Percentiles rank a stretch among this genome's conserved stretches.
Conservation (phyloP, 2,329 filamentous ascomycete genomes). For the Aquanectria penicillioides region DNA sequence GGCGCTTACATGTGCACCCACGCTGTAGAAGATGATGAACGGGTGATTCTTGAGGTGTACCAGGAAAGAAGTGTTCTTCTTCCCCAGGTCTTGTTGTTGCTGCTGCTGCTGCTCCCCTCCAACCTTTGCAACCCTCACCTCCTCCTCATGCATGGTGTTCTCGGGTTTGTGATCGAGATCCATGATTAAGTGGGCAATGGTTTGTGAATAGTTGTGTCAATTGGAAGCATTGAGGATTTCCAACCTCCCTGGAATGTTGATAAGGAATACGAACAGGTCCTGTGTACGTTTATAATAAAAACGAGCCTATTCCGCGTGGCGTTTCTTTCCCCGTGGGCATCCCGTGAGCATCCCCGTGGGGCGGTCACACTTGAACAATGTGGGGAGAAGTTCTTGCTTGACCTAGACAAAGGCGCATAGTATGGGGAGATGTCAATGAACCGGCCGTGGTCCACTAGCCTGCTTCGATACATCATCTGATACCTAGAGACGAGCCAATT, state of each 20-base stretch:
- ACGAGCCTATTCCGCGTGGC: background rate
- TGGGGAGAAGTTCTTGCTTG: background rate
- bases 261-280: background rate
- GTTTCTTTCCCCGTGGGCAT: background rate
- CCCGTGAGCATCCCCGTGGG: background rate
- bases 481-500: background rate
- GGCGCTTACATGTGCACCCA: conserved; percentile 1
- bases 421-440: background rate
- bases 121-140: background rate
- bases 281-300: background rate
- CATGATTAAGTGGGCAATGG: background rate
- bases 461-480: background rate
- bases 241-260: background rate
- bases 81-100: background rate
- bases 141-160: background rate
- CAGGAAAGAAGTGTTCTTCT: background rate
- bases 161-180: background rate
- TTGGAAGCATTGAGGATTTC: background rate
- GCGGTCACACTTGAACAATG: background rate
- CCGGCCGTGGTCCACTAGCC: background rate
- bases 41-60: background rate
- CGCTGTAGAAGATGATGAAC: background rate
- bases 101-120: background rate
- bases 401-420: background rate
- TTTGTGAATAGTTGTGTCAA: background rate